phyloP scores from a whole-genome alignment of 495 filamentous ascomycete species.

The Haplographium delicatum region DNA sequence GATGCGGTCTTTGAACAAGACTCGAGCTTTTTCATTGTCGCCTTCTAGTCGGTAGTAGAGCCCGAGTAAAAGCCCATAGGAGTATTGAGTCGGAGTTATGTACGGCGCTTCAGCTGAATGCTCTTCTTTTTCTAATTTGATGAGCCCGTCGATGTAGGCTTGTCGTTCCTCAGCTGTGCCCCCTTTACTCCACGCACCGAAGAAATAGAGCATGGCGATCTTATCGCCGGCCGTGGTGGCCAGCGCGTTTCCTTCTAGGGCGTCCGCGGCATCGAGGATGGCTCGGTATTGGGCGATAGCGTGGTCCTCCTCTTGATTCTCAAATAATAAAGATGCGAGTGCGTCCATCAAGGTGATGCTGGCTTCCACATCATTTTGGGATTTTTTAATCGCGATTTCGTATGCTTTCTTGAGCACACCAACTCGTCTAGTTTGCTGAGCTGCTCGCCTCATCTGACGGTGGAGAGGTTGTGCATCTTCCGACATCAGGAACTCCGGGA shows the following conservation, averaged over 20 bases:
- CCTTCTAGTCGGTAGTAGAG: neutral
- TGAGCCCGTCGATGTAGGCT: neutral
- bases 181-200: neutral
- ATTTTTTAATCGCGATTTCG: neutral
- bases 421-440: neutral
- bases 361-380: neutral
- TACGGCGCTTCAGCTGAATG: neutral
- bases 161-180: neutral
- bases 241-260: neutral
- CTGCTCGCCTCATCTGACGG: neutral
- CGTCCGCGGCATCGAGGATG: neutral
- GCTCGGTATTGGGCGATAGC: neutral
- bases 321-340: neutral
- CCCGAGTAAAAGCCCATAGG: neutral
- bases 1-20: neutral
- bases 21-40: neutral
- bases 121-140: slow-evolving; percentile 7
- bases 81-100: neutral
- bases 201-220: neutral
- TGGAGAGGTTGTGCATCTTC: neutral
- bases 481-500: slow-evolving; percentile 1
- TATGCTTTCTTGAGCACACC: slow-evolving; percentile 1
- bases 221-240: neutral
- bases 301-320: slow-evolving; percentile 8
- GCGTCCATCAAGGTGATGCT: neutral